Base-by-base conservation (phyloP, 345 rosid genomes). In the Pugionium dolabratum region DNA sequence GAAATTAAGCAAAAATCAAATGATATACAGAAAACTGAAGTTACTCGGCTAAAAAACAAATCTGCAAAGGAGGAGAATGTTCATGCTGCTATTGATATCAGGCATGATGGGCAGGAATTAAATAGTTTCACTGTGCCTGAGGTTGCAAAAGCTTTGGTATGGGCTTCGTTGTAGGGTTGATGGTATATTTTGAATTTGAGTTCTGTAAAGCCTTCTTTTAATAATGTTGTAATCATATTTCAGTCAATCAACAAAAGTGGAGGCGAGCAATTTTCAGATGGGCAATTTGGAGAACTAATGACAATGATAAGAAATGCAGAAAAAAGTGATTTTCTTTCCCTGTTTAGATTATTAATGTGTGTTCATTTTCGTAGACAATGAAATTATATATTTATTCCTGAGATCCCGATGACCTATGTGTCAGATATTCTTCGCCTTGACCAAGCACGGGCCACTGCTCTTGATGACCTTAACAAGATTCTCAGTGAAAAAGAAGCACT, bases 381-480 rank as follows among this genome's bases (percentile, higher is more conserved):
- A 66, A 59, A 46, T 5, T 45, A 9, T 39, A 40, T 54, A 42
- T 34, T 27, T 46, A 46, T 1, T 32, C 44, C 26, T 40, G 26
- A 66, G 39, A 1, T 32, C 44, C 26, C 32, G 26, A 66, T 52
- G 39, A 30, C 27, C 45, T 66, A 5, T 76, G 29, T 83, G 61
- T 40, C 76, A 93, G 98, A 90, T 79, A 79, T 90, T 76, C 82
- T 83, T 76, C 85, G 78, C 72, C 97, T 93, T 77, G 88, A 88
- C 75, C 79, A 83, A 82, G 94, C 94, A 64, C 86, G 94, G 44
- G 78, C 80, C 69, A 78, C 67, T 81, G 89, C 98, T 18, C 82
- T 93, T 47, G 85, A 86, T 7, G 92, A 90, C 46, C 91, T 88
- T 47, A 79, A 75, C 54, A 78, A 72, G 65, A 84, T 85, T 78